Evolutionary conservation across 2,329 filamentous ascomycete genomes (phyloP), one percentile per base, ranked within the genome.

Genomic region (Neobulgaria alba): DNA sequence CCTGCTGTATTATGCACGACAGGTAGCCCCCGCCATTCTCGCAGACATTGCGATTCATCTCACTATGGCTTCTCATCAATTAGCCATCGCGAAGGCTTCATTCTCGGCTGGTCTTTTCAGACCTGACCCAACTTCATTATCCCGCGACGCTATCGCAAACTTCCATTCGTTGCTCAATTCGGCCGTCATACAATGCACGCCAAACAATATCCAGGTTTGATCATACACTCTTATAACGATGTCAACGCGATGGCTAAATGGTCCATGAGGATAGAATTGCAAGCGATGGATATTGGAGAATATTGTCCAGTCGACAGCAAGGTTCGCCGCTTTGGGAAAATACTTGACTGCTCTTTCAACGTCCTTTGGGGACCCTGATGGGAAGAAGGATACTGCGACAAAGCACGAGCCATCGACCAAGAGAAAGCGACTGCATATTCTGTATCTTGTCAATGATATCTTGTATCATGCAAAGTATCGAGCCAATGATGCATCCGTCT

Each of bases 171-270:
- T 78, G 45, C 70, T 92, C 56, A 73, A 79, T 61, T 66, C 71
- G 59, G 73, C 74, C 55, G 66, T 85, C 58, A 65, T 72, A 64
- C 74, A 78, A 67, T 90, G 85, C 75, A 85, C 84, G 57, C 73
- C 79, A 58, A 66, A 71, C 69, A 88, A 90, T 69, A 82, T 92
- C 72, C 85, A 92, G 85, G 85, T 92, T 85, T 87, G 58, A 55
- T 55, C 51, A 58, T 54, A 57, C 52, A 58, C 49, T 57, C 56
- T 58, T 46, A 48, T 49, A 44, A 46, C 43, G 52, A 38, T 52
- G 38, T 52, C 52, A 42, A 55, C 45, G 46, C 50, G 57, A 60
- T 61, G 54, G 56, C 60, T 60, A 61, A 62, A 63, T 54, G 49
- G 51, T 61, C 52, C 53, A 43, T 49, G 57, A 59, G 54, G 50